These are phyloP conservation scores for Epichloe amarillans DNA, from an alignment of 2,329 filamentous ascomycete genomes.

Conservation along the genomic window DNA sequence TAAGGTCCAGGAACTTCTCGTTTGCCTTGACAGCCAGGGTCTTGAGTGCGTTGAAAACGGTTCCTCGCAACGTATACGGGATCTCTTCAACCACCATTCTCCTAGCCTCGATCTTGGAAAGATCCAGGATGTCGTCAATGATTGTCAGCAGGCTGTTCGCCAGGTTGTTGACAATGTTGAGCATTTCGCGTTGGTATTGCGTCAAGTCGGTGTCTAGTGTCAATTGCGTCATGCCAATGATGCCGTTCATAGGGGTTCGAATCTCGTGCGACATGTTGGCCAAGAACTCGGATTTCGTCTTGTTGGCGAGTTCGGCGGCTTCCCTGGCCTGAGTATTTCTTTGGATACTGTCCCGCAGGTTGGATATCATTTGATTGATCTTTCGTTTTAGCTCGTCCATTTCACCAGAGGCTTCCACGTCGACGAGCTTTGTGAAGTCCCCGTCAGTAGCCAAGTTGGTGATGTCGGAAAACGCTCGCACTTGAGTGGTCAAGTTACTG, in stretches of 20 bases:
- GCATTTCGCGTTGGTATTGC: conserved; percentile 92
- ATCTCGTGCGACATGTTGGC: conserved; percentile 99
- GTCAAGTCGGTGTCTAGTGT: conserved; percentile 91
- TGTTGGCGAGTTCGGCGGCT: conserved; percentile 90
- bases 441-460: conserved; percentile 96
- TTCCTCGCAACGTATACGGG: conserved; percentile 84
- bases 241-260: conserved; percentile 91
- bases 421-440: conserved; percentile 93
- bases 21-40: conserved; percentile 95
- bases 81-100: conserved; percentile 98
- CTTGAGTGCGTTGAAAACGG: conserved; percentile 94
- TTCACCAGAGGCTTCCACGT: conserved; percentile 92
- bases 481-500: conserved; percentile 72
- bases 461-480: conserved; percentile 94
- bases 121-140: conserved; percentile 71
- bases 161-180: conserved; percentile 94
- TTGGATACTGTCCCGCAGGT: conserved; percentile 88
- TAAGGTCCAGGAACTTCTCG: conserved; percentile 84
- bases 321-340: conserved; percentile 92
- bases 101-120: conserved; percentile 81
- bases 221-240: conserved; percentile 95
- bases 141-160: conserved; percentile 94
- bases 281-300: conserved; percentile 95
- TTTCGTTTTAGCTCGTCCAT: conserved; percentile 99
- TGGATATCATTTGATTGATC: conserved; percentile 99